These are phyloP conservation scores for Rosa lucieae DNA, from an alignment of 306 rosid genomes.

Conservation along the genomic window DNA sequence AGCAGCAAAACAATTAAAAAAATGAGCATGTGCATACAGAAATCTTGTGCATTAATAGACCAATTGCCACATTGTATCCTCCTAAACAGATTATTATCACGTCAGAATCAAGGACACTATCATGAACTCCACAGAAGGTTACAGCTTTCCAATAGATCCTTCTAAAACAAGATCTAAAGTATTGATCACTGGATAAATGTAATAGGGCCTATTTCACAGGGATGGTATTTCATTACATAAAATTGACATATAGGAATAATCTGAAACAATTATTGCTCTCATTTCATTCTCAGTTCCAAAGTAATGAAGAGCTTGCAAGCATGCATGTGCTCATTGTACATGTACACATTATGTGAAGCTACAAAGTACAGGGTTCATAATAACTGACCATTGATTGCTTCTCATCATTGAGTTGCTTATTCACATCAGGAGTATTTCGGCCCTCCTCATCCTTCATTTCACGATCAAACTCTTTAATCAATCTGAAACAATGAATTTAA, in stretches of 20 bases:
- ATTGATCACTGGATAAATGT: not conserved
- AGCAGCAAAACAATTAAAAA: not conserved
- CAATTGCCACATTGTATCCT: not conserved
- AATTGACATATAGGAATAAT: not conserved
- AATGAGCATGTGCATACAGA: not conserved
- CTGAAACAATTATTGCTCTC: not conserved
- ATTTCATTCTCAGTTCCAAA: not conserved
- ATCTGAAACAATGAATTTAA: constrained; percentile 42
- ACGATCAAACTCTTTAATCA: constrained; percentile 92
- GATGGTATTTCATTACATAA: not conserved
- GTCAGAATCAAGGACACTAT: not conserved
- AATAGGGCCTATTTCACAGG: not conserved
- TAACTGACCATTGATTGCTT: constrained; percentile 85
- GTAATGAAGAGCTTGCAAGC: not conserved
- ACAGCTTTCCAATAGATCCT: not conserved
- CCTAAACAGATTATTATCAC: not conserved
- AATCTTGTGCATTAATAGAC: not conserved
- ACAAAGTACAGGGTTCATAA: constrained; percentile 15
- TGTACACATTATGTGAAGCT: not conserved
- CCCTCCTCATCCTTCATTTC: constrained; percentile 90
- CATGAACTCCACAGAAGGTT: not conserved
- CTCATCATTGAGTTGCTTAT: constrained; percentile 96
- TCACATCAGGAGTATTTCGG: constrained; percentile 79
- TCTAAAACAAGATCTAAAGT: not conserved
- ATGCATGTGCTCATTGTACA: constrained; percentile 19